Base-by-base conservation (phyloP, 345 rosid species). In the Syzygium aromaticum region DNA sequence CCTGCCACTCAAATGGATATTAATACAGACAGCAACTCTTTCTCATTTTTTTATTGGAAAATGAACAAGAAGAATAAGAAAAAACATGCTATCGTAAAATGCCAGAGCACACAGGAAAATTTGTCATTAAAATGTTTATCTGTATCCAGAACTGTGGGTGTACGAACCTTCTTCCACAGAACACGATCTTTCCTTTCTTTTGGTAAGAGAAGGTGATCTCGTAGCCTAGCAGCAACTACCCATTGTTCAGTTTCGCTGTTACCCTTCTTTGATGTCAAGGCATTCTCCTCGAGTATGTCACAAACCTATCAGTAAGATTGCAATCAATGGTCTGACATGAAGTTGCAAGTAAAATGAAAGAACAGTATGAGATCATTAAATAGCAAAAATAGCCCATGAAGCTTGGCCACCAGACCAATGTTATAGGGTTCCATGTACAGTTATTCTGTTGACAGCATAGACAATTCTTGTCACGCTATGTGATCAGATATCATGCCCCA, bases 221-320 rank as follows among this genome's bases (percentile, higher is more conserved):
- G 95, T 53, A 96, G 89, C 90, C 93, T 90, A 86, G 98, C 93
- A 73, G 98, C 98, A 53, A 97, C 97, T 63, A 95, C 92, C 99
- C 98, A 97, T 56, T 98, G 92, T 88, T 96, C 96, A 89, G 86
- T 88, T 89, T 92, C 91, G 90, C 93, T 90, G 86, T 88, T 89
- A 87, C 52, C 87, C 80, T 89, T 89, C 87, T 93, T 93, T 51
- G 96, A 91, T 85, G 87, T 86, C 88, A 95, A 87, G 84, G 98
- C 99, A 92, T 89, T 96, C 89, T 97, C 99, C 92, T 97, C 98
- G 84, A 96, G 98, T 84, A 92, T 93, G 89, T 95, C 95, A 85
- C 99, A 96, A 19, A 96, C 95, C 99, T 96, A 89, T 88, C 54
- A 86, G 85, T 84, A 73, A 73, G 30, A 38, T 84, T 84, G 85